A percentile compares a stretch with the other conserved stretches of the same genome.
Evolutionary conservation across 345 rosid species (phyloP).

Genomic region (Schrenkiella parvula): DNA sequence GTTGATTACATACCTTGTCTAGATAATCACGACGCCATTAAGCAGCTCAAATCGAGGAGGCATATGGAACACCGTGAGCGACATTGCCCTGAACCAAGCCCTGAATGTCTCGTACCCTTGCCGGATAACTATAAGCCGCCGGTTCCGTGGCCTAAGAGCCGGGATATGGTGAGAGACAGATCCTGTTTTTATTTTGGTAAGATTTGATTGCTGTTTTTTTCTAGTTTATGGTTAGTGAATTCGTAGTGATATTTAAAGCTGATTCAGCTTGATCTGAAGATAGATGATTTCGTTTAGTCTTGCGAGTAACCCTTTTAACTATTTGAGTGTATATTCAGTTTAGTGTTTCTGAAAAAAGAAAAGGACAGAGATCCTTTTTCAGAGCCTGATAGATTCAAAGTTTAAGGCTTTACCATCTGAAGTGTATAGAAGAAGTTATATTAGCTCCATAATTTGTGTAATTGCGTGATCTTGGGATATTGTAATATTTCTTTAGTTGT

Average conservation of each 20-base stretch:
- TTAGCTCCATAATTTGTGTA: neutral
- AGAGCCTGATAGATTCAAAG: neutral
- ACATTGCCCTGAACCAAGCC: slow-evolving; percentile 70
- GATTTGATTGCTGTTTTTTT: slow-evolving; percentile 22
- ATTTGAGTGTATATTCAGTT: neutral
- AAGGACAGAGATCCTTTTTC: neutral
- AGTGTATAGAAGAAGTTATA: neutral
- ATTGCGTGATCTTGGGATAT: neutral
- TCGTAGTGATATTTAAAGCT: neutral
- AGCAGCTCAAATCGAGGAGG: slow-evolving; percentile 55
- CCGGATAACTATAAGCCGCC: slow-evolving; percentile 64
- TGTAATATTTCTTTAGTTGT: neutral
- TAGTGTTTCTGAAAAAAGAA: neutral
- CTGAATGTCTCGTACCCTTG: slow-evolving; percentile 68
- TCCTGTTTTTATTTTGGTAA: slow-evolving; percentile 44
- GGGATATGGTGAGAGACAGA: slow-evolving; percentile 95
- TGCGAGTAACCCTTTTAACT: neutral
- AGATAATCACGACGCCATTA: slow-evolving; percentile 62
- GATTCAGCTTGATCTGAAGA: slow-evolving; percentile 15
- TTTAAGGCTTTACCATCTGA: neutral
- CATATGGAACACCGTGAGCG: slow-evolving; percentile 94
- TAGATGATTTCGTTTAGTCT: neutral
- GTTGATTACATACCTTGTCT: slow-evolving; percentile 82
- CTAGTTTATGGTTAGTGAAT: neutral
- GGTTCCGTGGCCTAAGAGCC: slow-evolving; percentile 87